Evolutionary conservation across 2,329 filamentous ascomycete species (phyloP).

Genomic region (Pseudogymnoascus sp.): DNA sequence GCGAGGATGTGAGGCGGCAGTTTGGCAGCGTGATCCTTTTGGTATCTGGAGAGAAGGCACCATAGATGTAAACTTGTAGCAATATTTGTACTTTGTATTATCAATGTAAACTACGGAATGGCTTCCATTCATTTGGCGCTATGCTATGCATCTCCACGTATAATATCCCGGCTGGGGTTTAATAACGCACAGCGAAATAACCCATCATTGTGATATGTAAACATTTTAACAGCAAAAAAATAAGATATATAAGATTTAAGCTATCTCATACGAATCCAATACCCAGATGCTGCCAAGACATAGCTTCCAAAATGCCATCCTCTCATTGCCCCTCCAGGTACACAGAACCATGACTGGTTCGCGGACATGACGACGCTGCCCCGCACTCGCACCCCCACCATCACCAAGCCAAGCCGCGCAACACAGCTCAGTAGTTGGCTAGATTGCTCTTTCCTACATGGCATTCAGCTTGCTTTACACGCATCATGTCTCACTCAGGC

Average conservation of each 20-base stretch:
- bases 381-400: constrained; percentile 4
- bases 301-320: background rate
- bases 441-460: background rate
- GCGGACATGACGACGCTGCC: background rate
- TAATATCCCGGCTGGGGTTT: background rate
- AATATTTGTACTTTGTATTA: background rate
- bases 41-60: constrained; percentile 51
- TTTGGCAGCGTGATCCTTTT: constrained; percentile 80
- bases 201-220: background rate
- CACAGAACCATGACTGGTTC: background rate
- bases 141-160: constrained; percentile 6
- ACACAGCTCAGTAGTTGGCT: background rate
- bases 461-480: constrained; percentile 2
- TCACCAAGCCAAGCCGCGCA: background rate
- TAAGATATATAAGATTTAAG: background rate
- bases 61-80: background rate
- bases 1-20: constrained; percentile 81
- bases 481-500: background rate
- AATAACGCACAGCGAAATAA: background rate
- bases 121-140: background rate
- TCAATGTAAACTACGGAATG: background rate
- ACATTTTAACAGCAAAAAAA: background rate
- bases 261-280: background rate
- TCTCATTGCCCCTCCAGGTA: constrained; percentile 3
- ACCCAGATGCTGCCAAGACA: background rate